These are phyloP conservation scores for Magnaporthiopsis poae DNA, from an alignment of 2,329 filamentous ascomycete genomes.

Conservation along the genomic window DNA sequence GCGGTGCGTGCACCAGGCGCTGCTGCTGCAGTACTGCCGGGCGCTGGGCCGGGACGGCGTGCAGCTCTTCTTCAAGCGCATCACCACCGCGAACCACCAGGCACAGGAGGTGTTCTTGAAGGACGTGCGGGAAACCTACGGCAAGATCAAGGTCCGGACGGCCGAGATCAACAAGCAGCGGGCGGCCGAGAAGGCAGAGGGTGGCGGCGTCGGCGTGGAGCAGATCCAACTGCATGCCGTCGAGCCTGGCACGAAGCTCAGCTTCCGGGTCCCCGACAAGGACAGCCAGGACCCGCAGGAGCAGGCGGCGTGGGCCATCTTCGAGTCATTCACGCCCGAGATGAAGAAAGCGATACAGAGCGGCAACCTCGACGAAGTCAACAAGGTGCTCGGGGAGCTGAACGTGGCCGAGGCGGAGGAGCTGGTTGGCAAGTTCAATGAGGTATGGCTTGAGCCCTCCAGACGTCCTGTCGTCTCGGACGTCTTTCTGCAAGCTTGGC, in stretches of 20 bases:
- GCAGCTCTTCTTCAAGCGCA: constrained; percentile 87
- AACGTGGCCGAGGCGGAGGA: constrained; percentile 74
- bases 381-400: constrained; percentile 78
- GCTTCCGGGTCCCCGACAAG: constrained; percentile 68
- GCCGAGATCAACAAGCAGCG: constrained; percentile 56
- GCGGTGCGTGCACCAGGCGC: constrained; percentile 85
- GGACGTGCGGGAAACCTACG: constrained; percentile 83
- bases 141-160: constrained; percentile 66
- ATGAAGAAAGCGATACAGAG: constrained; percentile 72
- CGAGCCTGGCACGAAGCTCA: constrained; percentile 83
- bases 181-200: constrained; percentile 36
- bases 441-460: constrained; percentile 34
- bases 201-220: constrained; percentile 60
- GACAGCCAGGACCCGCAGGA: constrained; percentile 56
- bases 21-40: constrained; percentile 89
- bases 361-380: constrained; percentile 82
- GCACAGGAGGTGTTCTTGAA: constrained; percentile 85
- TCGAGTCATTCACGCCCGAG: constrained; percentile 72
- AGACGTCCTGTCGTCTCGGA: background rate
- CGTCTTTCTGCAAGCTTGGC: no score
- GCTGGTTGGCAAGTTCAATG: constrained; percentile 63
- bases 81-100: constrained; percentile 80
- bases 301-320: constrained; percentile 60
- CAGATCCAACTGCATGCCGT: constrained; percentile 97
- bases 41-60: constrained; percentile 82